Conservation (phyloP, 805 yeast species). For the Saccharomyces jurei region DNA sequence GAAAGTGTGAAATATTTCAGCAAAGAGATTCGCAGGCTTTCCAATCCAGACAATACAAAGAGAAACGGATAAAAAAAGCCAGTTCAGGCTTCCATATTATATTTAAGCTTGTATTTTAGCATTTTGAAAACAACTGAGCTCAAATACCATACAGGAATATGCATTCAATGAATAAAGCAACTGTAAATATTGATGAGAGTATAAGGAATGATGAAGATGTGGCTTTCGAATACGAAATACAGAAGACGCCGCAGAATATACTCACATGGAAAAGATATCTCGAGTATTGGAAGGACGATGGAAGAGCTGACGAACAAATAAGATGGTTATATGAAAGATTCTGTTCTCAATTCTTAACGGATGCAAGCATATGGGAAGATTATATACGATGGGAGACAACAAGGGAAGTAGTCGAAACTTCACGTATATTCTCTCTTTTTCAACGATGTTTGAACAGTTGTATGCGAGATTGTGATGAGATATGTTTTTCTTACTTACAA, state of each 20-base stretch:
- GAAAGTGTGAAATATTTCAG: neutral
- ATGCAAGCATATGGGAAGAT: slow-evolving; percentile 18
- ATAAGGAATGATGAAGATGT: slow-evolving; percentile 28
- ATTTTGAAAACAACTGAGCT: neutral
- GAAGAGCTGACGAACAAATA: slow-evolving; percentile 10
- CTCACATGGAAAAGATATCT: slow-evolving; percentile 42
- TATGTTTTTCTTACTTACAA: slow-evolving; percentile 48
- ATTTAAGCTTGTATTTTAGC: neutral
- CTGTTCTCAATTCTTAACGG: slow-evolving; percentile 15
- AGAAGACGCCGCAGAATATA: slow-evolving; percentile 29
- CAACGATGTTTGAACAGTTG: slow-evolving; percentile 35
- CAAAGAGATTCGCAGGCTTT: neutral
- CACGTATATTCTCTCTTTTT: slow-evolving; percentile 29
- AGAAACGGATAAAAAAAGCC: neutral
- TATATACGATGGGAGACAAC: slow-evolving; percentile 37
- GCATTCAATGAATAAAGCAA: neutral
- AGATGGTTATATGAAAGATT: slow-evolving; percentile 34
- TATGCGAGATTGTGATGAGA: slow-evolving; percentile 31
- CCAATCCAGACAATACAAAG: neutral
- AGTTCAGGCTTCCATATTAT: neutral
- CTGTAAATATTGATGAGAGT: slow-evolving; percentile 4
- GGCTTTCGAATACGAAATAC: slow-evolving; percentile 41
- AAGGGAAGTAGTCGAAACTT: slow-evolving; percentile 34
- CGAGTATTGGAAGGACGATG: slow-evolving; percentile 6
- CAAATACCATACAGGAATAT: neutral